phyloP scores from a whole-genome alignment of 371 early-diverging fungal species.

The Blastocladiella emersonii region DNA sequence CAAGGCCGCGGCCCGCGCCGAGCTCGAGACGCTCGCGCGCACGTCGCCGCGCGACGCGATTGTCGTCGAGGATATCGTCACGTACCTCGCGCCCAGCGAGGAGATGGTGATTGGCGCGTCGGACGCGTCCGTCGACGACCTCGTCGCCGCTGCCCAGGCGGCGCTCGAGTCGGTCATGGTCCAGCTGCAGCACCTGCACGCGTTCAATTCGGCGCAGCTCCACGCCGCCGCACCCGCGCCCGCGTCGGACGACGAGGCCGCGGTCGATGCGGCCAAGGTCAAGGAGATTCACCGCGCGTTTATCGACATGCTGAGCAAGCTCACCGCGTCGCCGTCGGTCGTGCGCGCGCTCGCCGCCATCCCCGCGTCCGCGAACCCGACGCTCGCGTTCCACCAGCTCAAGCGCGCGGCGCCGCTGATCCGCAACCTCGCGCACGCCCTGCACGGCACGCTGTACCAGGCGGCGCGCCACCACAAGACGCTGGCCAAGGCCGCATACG shows the following conservation, averaged over 20 bases:
- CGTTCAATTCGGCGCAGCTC: neutral
- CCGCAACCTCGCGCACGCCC: neutral
- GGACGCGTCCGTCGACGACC: neutral
- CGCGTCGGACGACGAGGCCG: neutral
- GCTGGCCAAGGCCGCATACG: slow-evolving; percentile 45
- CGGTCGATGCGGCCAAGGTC: neutral
- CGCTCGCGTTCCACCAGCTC: neutral
- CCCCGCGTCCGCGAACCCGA: neutral
- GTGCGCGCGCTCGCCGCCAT: too few relatives aligned
- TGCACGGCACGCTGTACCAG: neutral
- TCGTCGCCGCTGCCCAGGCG: neutral
- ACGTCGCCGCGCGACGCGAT: neutral
- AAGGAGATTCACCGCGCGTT: slow-evolving; percentile 35
- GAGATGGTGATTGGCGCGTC: neutral
- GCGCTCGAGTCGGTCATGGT: slow-evolving; percentile 10
- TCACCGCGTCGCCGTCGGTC: neutral
- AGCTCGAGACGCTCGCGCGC: neutral
- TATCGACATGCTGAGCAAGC: slow-evolving; percentile 21
- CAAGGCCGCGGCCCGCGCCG: neutral
- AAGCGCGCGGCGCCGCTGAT: neutral
- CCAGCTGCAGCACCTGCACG: slow-evolving; percentile 7
- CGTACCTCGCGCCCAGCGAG: neutral
- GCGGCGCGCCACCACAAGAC: slow-evolving; percentile 16
- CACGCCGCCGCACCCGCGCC: neutral
- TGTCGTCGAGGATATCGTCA: neutral